A percentile compares a stretch with the other conserved stretches of the same genome.
Evolutionary conservation across 208 protist genomes (phyloP).

Genomic region (Trypanosoma brucei): DNA sequence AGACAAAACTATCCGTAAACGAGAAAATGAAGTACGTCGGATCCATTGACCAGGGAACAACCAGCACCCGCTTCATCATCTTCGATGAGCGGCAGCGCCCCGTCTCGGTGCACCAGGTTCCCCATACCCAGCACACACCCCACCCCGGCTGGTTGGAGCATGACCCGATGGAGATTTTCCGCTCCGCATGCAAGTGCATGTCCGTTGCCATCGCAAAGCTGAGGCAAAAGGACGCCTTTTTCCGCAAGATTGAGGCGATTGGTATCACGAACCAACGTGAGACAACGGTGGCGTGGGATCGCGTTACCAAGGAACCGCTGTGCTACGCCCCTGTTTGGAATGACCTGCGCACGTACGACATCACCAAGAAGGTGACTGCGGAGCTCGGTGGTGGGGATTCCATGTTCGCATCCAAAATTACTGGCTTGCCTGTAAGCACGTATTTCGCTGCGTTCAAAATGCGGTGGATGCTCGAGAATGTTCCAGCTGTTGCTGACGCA

Average conservation of each 20-base stretch:
- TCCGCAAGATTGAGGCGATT: constrained; percentile 53
- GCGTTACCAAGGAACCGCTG: constrained; percentile 89
- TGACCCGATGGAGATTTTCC: constrained; percentile 92
- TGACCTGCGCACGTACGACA: constrained; percentile 69
- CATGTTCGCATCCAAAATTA: constrained; percentile 42
- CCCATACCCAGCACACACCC: constrained; percentile 78
- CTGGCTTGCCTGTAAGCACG: constrained; percentile 93
- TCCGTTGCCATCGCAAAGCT: constrained; percentile 45
- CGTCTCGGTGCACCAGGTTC: constrained; percentile 70
- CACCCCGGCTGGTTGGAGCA: constrained; percentile 95
- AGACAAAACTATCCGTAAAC: not conserved
- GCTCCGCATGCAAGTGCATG: constrained; percentile 73
- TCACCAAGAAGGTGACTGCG: constrained; percentile 36
- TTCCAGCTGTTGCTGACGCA: constrained; percentile 74
- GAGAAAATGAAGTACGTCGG: constrained; percentile 68
- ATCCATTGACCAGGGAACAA: constrained; percentile 94
- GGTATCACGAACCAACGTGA: constrained; percentile 99
- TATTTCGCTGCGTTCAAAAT: constrained; percentile 98
- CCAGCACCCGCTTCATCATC: constrained; percentile 91
- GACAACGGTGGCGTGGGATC: constrained; percentile 98
- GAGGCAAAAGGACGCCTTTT: constrained; percentile 34
- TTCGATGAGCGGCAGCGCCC: constrained; percentile 76
- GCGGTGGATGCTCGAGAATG: constrained; percentile 95
- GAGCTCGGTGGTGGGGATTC: constrained; percentile 39
- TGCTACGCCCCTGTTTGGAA: constrained; percentile 95